Evolutionary conservation across 2,329 filamentous ascomycete genomes (phyloP).

Genomic region (Purpureocillium takamizusanense): DNA sequence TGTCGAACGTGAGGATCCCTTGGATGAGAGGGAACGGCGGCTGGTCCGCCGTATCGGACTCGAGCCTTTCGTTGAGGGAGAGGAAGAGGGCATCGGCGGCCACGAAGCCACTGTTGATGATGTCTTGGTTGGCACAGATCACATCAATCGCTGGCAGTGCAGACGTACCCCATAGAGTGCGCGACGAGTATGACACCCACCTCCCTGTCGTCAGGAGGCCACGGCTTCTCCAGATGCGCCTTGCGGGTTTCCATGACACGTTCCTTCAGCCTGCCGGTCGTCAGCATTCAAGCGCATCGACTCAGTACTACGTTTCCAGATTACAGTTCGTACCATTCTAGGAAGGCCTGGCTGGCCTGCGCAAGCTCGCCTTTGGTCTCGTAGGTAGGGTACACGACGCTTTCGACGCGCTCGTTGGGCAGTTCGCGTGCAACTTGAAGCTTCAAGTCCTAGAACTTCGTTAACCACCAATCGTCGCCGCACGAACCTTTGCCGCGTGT

Average conservation of each 20-base stretch:
- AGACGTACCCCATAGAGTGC: constrained; percentile 60
- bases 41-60: constrained; percentile 9
- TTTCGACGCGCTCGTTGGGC: constrained; percentile 49
- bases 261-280: no score
- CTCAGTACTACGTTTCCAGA: neutral
- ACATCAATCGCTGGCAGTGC: no score
- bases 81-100: no score
- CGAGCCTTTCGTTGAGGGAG: no score
- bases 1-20: constrained; percentile 76
- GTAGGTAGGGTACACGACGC: constrained; percentile 61
- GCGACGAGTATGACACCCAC: constrained; percentile 73
- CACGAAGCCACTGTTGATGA: no score
- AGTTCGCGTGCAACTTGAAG: constrained; percentile 48
- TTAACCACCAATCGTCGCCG: no score
- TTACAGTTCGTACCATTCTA: constrained; percentile 30
- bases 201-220: constrained; percentile 70
- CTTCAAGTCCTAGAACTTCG: constrained; percentile 39
- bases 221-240: constrained; percentile 44
- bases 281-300: no score
- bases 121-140: no score
- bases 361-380: constrained; percentile 62
- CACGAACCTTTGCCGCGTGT: no score
- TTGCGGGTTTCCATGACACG: no score
- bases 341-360: constrained; percentile 33
- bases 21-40: constrained; percentile 74